Conservation (phyloP, 495 filamentous ascomycete species). For the Lepraria neglecta region DNA sequence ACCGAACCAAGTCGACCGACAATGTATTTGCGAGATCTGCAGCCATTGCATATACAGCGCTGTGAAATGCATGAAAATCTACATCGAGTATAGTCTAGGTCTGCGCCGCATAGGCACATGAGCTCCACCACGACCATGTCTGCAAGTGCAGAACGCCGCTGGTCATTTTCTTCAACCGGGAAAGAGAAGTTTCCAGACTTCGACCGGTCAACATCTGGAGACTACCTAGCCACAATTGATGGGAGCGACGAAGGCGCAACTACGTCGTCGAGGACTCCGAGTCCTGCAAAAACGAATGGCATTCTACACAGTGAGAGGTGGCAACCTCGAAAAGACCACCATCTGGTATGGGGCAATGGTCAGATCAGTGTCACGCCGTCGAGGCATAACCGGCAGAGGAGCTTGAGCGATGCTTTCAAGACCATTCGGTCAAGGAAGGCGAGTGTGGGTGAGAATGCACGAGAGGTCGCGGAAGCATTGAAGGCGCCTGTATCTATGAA, state of each 20-base stretch:
- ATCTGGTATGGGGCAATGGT: slow-evolving; percentile 34
- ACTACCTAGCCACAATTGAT: slow-evolving; percentile 15
- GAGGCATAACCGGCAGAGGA: slow-evolving; percentile 66
- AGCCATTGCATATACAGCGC: background rate
- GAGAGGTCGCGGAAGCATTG: slow-evolving; percentile 86
- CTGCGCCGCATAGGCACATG: slow-evolving; percentile 10
- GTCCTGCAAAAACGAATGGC: slow-evolving; percentile 30
- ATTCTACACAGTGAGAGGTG: slow-evolving; percentile 34
- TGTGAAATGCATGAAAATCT: slow-evolving; percentile 3
- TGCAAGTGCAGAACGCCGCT: slow-evolving; percentile 23
- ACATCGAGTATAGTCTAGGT: slow-evolving; percentile 5
- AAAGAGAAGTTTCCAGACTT: slow-evolving; percentile 29
- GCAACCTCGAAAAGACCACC: slow-evolving; percentile 47
- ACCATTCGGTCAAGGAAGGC: slow-evolving; percentile 69
- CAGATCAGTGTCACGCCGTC: slow-evolving; percentile 45
- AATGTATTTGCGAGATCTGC: background rate
- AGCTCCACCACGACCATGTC: slow-evolving; percentile 23
- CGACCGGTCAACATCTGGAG: slow-evolving; percentile 19
- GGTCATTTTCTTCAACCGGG: slow-evolving; percentile 24
- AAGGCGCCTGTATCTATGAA: slow-evolving; percentile 83
- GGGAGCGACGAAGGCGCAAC: slow-evolving; percentile 1
- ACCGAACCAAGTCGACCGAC: background rate
- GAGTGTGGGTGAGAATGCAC: slow-evolving; percentile 85
- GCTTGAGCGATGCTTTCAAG: slow-evolving; percentile 75
- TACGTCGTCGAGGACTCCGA: slow-evolving; percentile 17